Evolutionary conservation across 140 eudicot species (phyloP).

Genomic region (Eryngium alpinum): DNA sequence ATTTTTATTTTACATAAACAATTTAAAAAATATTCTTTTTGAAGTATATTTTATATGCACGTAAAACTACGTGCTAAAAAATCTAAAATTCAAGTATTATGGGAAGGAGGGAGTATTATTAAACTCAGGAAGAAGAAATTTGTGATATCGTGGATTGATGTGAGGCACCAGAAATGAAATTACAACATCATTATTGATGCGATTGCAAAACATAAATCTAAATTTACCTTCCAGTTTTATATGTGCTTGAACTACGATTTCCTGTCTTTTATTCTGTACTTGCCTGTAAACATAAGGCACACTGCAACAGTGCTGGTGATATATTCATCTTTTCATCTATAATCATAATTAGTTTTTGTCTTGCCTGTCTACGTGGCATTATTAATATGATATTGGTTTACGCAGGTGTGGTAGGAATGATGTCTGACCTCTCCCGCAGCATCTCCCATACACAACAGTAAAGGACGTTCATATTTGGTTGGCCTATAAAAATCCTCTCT

Average conservation of each 20-base stretch:
- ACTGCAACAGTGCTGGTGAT: not conserved
- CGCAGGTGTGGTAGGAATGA: conserved; percentile 99
- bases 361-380: not conserved
- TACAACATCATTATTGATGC: not conserved
- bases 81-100: no score
- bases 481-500: conserved; percentile 41
- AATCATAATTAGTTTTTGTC: not conserved
- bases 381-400: not conserved
- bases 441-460: conserved; percentile 78
- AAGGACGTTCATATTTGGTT: conserved; percentile 96
- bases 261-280: not conserved
- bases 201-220: not conserved
- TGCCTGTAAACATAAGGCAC: not conserved
- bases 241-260: not conserved
- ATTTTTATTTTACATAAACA: no score
- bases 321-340: not conserved
- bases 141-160: not conserved
- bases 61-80: no score
- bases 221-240: not conserved
- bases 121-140: no score
- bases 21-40: no score
- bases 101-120: no score
- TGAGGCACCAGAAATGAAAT: not conserved
- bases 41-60: no score
- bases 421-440: conserved; percentile 63